Percentiles rank a stretch among this genome's conserved stretches.
Evolutionary conservation across 2,329 filamentous ascomycete genomes (phyloP).

Genomic region (Penicillium glabrum): DNA sequence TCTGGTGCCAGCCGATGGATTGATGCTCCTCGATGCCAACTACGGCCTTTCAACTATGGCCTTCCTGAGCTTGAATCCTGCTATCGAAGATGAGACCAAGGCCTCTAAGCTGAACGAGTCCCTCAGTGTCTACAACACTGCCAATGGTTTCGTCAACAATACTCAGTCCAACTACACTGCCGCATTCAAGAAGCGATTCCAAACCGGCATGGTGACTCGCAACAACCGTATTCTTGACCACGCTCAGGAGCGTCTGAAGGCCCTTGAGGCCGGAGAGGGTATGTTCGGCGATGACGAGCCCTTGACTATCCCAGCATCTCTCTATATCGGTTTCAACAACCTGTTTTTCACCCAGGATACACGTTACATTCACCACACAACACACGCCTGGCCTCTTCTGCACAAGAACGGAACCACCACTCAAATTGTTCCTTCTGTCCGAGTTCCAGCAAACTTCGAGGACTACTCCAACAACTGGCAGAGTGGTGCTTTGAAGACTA

Average conservation of each 20-base stretch:
- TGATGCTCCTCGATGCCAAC: no score
- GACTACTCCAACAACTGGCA: not conserved
- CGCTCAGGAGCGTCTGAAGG: not conserved
- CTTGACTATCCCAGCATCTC: constrained; percentile 13
- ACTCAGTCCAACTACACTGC: constrained; percentile 13
- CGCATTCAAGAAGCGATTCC: constrained; percentile 8
- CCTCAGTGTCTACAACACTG: not conserved
- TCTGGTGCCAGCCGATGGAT: no score
- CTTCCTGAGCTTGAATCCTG: no score
- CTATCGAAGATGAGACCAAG: no score
- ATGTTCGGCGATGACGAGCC: constrained; percentile 18
- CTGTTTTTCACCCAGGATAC: constrained; percentile 21
- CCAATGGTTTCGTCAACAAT: constrained; percentile 12
- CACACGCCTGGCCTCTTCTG: constrained; percentile 19
- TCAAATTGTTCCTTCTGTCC: constrained; percentile 16
- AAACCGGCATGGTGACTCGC: constrained; percentile 8
- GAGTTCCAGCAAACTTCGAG: constrained; percentile 4
- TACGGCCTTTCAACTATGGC: no score
- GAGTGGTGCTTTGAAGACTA: constrained; percentile 1
- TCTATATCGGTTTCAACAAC: constrained; percentile 18
- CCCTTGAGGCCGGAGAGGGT: constrained; percentile 13
- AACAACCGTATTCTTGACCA: constrained; percentile 12
- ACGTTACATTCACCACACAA: constrained; percentile 16
- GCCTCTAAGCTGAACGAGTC: no score
- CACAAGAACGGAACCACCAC: constrained; percentile 19